Conservation (phyloP, 495 filamentous ascomycete species). For the Daldinia grandis region DNA sequence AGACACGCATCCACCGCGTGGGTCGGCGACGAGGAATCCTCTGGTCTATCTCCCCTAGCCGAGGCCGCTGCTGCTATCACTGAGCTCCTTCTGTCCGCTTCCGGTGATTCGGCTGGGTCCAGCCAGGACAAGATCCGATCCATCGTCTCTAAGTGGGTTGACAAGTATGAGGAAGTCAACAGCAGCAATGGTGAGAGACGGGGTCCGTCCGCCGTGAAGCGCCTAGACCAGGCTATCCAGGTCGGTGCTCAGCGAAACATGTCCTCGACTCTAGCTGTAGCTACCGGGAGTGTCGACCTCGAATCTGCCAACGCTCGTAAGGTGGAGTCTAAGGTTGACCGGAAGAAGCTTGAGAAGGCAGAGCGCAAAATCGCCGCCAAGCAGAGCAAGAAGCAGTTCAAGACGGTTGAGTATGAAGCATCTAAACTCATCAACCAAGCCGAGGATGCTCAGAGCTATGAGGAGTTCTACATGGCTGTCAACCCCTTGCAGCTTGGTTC, state of each 20-base stretch:
- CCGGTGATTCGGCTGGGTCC: constrained; percentile 71
- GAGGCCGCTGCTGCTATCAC: constrained; percentile 88
- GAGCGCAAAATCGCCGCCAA: constrained; percentile 98
- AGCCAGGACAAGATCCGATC: constrained; percentile 80
- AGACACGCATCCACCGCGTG: constrained; percentile 89
- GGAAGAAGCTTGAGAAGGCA: constrained; percentile 99
- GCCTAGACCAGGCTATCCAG: constrained; percentile 93
- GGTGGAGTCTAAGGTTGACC: constrained; percentile 95
- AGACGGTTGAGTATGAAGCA: constrained; percentile 96
- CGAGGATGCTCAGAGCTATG: constrained; percentile 89
- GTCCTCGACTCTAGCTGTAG: constrained; percentile 90
- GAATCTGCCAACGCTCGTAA: constrained; percentile 92
- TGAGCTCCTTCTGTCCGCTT: constrained; percentile 87
- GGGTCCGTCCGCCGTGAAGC: constrained; percentile 79
- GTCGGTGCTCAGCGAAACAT: constrained; percentile 94
- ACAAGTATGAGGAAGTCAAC: constrained; percentile 76
- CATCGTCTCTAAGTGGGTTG: constrained; percentile 90
- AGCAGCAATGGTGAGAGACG: constrained; percentile 63
- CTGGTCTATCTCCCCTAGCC: constrained; percentile 73
- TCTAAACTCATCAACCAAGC: constrained; percentile 86
- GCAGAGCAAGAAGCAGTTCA: constrained; percentile 97
- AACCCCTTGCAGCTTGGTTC: constrained; percentile 91
- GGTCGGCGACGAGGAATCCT: constrained; percentile 75
- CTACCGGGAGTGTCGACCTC: constrained; percentile 84
- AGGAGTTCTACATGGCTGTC: constrained; percentile 99